phyloP scores from a whole-genome alignment of 2,329 filamentous ascomycete genomes.

The Fusarium paranaense region DNA sequence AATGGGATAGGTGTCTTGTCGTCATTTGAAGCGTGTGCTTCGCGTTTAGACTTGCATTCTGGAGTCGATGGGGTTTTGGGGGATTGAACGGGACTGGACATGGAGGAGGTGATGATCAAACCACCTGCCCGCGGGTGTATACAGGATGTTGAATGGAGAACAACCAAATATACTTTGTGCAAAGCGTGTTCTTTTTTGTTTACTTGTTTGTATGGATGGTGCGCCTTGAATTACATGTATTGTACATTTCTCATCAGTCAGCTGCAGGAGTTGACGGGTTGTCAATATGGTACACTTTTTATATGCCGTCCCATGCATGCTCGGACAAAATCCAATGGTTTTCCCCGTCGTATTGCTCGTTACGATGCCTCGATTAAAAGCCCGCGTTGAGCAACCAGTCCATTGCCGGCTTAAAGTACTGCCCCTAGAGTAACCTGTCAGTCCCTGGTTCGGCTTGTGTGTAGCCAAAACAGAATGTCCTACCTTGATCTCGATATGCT shows the following conservation, averaged over 20 bases:
- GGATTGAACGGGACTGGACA: slow-evolving; percentile 18
- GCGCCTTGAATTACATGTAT: slow-evolving; percentile 45
- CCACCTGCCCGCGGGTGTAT: slow-evolving; percentile 36
- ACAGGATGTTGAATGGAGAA: slow-evolving; percentile 40
- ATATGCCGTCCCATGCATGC: slow-evolving; percentile 16
- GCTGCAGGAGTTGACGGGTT: slow-evolving; percentile 22
- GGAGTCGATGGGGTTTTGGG: slow-evolving; percentile 44
- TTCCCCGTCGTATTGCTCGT: neutral
- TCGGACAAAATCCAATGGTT: neutral
- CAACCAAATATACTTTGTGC: slow-evolving; percentile 42
- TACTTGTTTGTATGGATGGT: slow-evolving; percentile 23
- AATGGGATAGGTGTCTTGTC: slow-evolving; percentile 42
- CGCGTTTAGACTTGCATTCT: slow-evolving; percentile 46
- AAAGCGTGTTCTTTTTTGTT: slow-evolving; percentile 25
- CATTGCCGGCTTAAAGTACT: slow-evolving; percentile 45
- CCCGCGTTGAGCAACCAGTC: slow-evolving; percentile 51
- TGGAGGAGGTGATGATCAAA: slow-evolving; percentile 32
- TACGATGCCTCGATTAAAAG: slow-evolving; percentile 44
- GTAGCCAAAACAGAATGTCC: neutral
- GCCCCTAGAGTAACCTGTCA: slow-evolving; percentile 46
- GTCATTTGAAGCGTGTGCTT: slow-evolving; percentile 42
- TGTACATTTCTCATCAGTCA: slow-evolving; percentile 43
- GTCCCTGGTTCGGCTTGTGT: neutral
- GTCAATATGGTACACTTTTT: slow-evolving; percentile 46
- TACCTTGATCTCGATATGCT: slow-evolving; percentile 81